Percentiles rank a stretch among this genome's conserved stretches.
phyloP scores from a whole-genome alignment of 345 rosid species.

The Salix brachista region DNA sequence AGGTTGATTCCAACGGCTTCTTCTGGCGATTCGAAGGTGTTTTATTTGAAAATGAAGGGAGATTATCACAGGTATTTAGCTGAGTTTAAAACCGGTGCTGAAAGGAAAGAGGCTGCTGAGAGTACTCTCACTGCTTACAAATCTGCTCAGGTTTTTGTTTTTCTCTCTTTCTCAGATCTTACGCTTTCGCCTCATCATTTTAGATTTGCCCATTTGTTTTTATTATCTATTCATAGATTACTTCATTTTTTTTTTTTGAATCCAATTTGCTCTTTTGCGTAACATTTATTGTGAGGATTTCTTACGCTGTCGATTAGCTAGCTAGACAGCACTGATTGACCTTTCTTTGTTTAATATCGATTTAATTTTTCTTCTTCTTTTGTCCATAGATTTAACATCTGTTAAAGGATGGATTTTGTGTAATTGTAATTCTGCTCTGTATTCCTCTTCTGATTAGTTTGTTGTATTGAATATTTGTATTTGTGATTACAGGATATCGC shows the following conservation, averaged over 20 bases:
- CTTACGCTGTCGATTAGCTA: background rate
- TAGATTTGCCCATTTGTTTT: background rate
- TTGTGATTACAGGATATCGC: slow-evolving; percentile 68
- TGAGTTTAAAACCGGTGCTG: slow-evolving; percentile 76
- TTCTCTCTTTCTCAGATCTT: background rate
- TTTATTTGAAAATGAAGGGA: slow-evolving; percentile 89
- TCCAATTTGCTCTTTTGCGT: background rate
- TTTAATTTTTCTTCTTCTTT: background rate
- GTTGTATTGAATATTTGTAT: background rate
- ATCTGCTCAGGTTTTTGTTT: slow-evolving; percentile 68
- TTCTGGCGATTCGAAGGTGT: slow-evolving; percentile 76
- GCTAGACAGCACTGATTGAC: background rate
- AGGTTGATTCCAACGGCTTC: slow-evolving; percentile 66
- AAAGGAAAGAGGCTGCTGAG: slow-evolving; percentile 87
- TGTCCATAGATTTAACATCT: background rate
- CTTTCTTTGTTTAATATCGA: background rate
- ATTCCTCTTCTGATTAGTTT: background rate
- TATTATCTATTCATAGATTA: background rate
- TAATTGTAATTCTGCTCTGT: background rate
- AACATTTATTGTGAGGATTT: background rate
- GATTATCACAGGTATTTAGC: slow-evolving; percentile 86
- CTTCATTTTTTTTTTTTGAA: background rate
- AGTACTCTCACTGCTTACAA: slow-evolving; percentile 80
- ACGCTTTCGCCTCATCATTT: background rate
- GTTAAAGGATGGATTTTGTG: background rate